Evolutionary conservation across 1,284 basidiomycete species (phyloP).

Genomic region (Moesziomyces sp.): DNA sequence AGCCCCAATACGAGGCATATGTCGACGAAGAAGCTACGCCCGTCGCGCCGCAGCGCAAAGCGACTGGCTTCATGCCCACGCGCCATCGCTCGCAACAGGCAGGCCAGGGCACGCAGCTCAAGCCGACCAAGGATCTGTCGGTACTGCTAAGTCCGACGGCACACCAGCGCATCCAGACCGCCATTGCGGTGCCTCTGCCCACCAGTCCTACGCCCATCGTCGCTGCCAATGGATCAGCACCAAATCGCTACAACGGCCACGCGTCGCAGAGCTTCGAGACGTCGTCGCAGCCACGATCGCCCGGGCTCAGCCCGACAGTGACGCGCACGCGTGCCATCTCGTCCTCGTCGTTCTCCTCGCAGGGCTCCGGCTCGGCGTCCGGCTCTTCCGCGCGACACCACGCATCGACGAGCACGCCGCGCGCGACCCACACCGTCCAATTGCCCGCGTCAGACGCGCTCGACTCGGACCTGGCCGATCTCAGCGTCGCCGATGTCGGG

Average conservation of each 20-base stretch:
- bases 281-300: conserved; percentile 25
- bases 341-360: conserved; percentile 38
- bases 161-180: conserved; percentile 33
- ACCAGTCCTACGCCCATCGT: conserved; percentile 28
- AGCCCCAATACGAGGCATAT: background rate
- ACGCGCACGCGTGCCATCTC: conserved; percentile 32
- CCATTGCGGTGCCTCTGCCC: conserved; percentile 33
- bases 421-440: background rate
- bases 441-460: background rate
- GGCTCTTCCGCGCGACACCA: conserved; percentile 13
- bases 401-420: conserved; percentile 10
- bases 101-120: conserved; percentile 2
- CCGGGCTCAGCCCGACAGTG: conserved; percentile 18
- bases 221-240: conserved; percentile 4
- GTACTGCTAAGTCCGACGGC: conserved; percentile 33
- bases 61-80: conserved; percentile 34
- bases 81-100: conserved; percentile 17
- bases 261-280: conserved; percentile 15
- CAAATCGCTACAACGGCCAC: conserved; percentile 13
- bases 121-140: conserved; percentile 21
- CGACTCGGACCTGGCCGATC: conserved; percentile 27
- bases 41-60: conserved; percentile 18
- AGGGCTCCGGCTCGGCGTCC: conserved; percentile 24
- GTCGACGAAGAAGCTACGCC: conserved; percentile 31
- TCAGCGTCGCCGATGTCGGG: conserved; percentile 10